A percentile compares a stretch with the other conserved stretches of the same genome.
Conservation (phyloP, 768 basidiomycete genomes). For the Serendipita sp. region DNA sequence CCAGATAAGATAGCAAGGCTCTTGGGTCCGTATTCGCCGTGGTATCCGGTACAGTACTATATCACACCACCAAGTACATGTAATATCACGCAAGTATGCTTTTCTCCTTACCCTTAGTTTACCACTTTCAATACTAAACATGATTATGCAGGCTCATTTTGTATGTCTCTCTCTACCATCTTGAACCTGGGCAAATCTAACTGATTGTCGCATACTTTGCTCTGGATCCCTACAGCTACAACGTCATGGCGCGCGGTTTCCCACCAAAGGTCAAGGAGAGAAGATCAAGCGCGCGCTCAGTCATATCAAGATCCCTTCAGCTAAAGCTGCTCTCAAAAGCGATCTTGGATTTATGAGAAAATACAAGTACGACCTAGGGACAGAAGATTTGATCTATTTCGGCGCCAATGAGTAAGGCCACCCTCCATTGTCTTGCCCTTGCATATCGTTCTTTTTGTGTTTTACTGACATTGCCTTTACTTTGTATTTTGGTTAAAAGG, state of each 20-base stretch:
- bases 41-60: constrained; percentile 33
- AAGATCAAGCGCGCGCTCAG: constrained; percentile 31
- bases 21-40: constrained; percentile 34
- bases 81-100: constrained; percentile 36
- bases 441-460: not conserved
- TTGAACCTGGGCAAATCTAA: not conserved
- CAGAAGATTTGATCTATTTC: constrained; percentile 43
- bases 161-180: constrained; percentile 22
- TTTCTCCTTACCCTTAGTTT: not conserved
- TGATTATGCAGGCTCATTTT: constrained; percentile 38
- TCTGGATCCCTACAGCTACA: constrained; percentile 35
- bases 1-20: not conserved
- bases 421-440: not conserved
- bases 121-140: not conserved
- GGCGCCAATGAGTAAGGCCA: constrained; percentile 45
- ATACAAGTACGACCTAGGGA: constrained; percentile 43
- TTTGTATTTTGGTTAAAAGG: constrained; percentile 18
- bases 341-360: constrained; percentile 39
- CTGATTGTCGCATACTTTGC: not conserved
- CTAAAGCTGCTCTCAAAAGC: constrained; percentile 24
- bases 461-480: not conserved
- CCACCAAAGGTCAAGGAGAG: constrained; percentile 34
- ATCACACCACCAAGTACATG: constrained; percentile 31
- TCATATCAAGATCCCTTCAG: constrained; percentile 35
- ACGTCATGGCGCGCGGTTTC: constrained; percentile 66